Percentiles rank a stretch among this genome's conserved stretches.
phyloP scores from a whole-genome alignment of 805 yeast species.

The Pichia membranifaciens region DNA sequence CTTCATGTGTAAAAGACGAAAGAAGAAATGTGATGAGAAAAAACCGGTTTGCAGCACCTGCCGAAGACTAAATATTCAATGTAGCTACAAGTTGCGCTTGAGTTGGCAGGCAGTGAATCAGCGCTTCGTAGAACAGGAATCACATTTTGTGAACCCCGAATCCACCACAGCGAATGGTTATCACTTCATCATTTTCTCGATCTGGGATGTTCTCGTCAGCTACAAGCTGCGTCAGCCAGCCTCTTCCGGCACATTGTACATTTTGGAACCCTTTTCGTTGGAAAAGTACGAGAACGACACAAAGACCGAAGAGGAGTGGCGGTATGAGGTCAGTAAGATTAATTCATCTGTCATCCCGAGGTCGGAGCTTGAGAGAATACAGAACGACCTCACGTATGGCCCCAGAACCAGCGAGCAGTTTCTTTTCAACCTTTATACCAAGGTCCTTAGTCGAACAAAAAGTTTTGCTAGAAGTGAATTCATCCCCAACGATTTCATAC shows the following conservation, averaged over 20 bases:
- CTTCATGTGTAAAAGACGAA: slow-evolving; percentile 37
- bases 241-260: neutral
- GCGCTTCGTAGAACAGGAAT: no score
- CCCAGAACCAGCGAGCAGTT: slow-evolving; percentile 11
- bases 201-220: slow-evolving; percentile 14
- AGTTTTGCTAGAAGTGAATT: slow-evolving; percentile 20
- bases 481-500: slow-evolving; percentile 23
- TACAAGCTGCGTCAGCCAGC: slow-evolving; percentile 4
- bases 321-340: neutral
- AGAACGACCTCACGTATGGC: neutral
- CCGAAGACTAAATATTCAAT: slow-evolving; percentile 15
- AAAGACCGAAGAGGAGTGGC: slow-evolving; percentile 5
- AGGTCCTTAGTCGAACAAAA: slow-evolving; percentile 21
- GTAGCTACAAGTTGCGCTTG: slow-evolving; percentile 17
- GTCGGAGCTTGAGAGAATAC: neutral
- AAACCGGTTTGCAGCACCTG: slow-evolving; percentile 24
- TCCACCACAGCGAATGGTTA: no score
- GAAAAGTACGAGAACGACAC: neutral
- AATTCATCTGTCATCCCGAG: slow-evolving; percentile 1
- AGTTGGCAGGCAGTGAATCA: slow-evolving; percentile 21
- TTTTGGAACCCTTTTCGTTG: neutral
- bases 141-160: no score
- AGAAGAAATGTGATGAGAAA: slow-evolving; percentile 35
- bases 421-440: slow-evolving; percentile 23
- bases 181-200: slow-evolving; percentile 14